Evolutionary conservation across 768 basidiomycete species (phyloP).

Genomic region (Leccinum variicolor): DNA sequence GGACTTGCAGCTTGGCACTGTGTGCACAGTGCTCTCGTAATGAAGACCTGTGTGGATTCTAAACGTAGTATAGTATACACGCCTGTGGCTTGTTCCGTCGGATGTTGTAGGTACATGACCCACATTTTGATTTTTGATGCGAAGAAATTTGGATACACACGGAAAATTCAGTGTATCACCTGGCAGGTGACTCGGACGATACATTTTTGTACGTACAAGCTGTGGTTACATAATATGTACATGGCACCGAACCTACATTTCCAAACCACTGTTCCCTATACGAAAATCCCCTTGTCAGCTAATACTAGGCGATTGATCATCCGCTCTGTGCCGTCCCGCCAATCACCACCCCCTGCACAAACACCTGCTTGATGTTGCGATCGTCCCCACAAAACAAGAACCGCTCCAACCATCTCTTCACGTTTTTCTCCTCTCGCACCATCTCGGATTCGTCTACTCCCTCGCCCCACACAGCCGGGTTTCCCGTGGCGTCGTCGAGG

Average conservation of each 20-base stretch:
- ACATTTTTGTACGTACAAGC: no score
- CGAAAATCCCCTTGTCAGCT: neutral
- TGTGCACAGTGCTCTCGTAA: no score
- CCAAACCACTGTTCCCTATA: neutral
- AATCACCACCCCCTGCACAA: slow-evolving; percentile 72
- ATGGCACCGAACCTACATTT: neutral
- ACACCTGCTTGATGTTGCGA: slow-evolving; percentile 75
- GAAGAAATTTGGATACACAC: no score
- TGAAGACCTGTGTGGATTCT: no score
- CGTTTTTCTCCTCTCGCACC: slow-evolving; percentile 17
- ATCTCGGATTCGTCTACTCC: slow-evolving; percentile 22
- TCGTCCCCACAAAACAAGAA: slow-evolving; percentile 87
- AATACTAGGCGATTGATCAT: neutral
- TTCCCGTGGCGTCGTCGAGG: slow-evolving; percentile 46
- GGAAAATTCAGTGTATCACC: no score
- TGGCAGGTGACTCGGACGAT: no score
- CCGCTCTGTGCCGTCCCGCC: slow-evolving; percentile 46
- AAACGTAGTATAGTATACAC: no score
- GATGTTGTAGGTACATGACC: no score
- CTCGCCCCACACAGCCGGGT: slow-evolving; percentile 54
- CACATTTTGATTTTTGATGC: no score
- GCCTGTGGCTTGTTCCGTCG: no score
- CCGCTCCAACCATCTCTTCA: slow-evolving; percentile 66
- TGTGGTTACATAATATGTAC: no score
- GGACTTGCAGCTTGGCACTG: no score